A percentile compares a stretch with the other conserved stretches of the same genome.
Evolutionary conservation across 2,329 filamentous ascomycete genomes (phyloP).

Genomic region (Paramyrothecium roridum): DNA sequence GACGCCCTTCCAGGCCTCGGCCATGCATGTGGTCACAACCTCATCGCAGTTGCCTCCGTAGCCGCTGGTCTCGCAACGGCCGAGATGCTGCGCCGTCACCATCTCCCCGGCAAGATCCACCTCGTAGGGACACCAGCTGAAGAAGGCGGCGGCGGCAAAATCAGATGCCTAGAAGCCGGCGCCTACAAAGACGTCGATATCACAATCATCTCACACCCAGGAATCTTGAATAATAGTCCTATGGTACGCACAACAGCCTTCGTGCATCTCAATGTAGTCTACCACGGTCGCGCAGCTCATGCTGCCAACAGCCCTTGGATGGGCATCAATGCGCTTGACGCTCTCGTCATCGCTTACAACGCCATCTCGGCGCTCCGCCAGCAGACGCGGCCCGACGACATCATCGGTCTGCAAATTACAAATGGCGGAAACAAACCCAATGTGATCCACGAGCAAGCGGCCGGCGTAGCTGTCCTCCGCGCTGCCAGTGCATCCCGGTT

Average conservation of each 20-base stretch:
- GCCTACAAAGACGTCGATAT: conserved; percentile 35
- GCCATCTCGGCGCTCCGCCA: conserved; percentile 50
- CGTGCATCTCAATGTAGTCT: conserved; percentile 45
- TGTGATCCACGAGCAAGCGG: conserved; percentile 50
- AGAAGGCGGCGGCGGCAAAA: conserved; percentile 50
- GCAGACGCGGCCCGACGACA: conserved; percentile 49
- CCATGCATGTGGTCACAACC: conserved; percentile 53
- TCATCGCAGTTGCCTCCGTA: conserved; percentile 47
- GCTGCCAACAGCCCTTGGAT: conserved; percentile 56
- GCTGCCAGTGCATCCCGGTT: conserved; percentile 8
- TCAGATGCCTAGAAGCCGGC: conserved; percentile 39
- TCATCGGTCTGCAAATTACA: conserved; percentile 49
- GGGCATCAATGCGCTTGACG: conserved; percentile 58
- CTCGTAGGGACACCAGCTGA: conserved; percentile 52
- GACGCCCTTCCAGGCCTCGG: conserved; percentile 48
- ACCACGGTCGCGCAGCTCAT: conserved; percentile 52
- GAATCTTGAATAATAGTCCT: conserved; percentile 40
- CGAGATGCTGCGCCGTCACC: conserved; percentile 5
- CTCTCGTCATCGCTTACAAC: conserved; percentile 46
- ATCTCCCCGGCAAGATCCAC: conserved; percentile 6
- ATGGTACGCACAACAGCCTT: conserved; percentile 52
- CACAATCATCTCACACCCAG: conserved; percentile 24
- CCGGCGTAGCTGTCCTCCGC: conserved; percentile 27
- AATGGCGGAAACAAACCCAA: conserved; percentile 52
- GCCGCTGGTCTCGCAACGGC: conserved; percentile 29